A percentile compares a stretch with the other conserved stretches of the same genome.
These are phyloP conservation scores for Xylaria sp. DNA, from an alignment of 2,329 filamentous ascomycete genomes.

Conservation along the genomic window DNA sequence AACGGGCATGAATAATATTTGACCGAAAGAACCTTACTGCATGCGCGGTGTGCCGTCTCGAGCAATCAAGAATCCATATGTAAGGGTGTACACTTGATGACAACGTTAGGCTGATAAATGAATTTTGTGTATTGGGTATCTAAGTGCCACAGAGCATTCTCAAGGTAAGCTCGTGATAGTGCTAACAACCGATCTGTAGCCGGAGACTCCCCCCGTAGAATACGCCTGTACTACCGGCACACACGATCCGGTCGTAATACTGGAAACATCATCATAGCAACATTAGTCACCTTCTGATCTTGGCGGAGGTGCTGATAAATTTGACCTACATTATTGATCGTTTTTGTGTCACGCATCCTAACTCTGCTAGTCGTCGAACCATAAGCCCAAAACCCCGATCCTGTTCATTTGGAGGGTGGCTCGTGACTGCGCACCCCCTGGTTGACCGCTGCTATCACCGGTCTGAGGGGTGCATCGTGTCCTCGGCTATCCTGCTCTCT, in stretches of 20 bases:
- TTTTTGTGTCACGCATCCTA: constrained; percentile 13
- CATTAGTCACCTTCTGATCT: constrained; percentile 33
- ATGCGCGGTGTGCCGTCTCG: not conserved
- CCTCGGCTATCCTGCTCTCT: not conserved
- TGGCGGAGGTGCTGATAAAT: constrained; percentile 24
- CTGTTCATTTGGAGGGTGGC: not conserved
- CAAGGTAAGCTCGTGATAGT: not conserved
- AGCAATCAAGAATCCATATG: not conserved
- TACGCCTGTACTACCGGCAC: constrained; percentile 2
- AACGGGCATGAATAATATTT: constrained; percentile 26
- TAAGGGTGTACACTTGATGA: not conserved
- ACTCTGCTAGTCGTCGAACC: not conserved
- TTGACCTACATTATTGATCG: constrained; percentile 32
- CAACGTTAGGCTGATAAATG: not conserved
- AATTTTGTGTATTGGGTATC: constrained; percentile 19
- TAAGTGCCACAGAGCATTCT: constrained; percentile 7
- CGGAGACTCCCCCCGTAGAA: not conserved
- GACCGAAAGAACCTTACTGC: constrained; percentile 11
- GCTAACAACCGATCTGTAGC: constrained; percentile 6
- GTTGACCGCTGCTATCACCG: not conserved
- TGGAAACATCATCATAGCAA: constrained; percentile 26
- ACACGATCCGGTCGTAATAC: constrained; percentile 16
- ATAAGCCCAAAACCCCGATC: not conserved
- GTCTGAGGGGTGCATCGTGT: not conserved
- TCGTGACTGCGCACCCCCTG: not conserved